These are phyloP conservation scores for Pugionium dolabratum DNA, from an alignment of 345 rosid species.

Conservation along the genomic window DNA sequence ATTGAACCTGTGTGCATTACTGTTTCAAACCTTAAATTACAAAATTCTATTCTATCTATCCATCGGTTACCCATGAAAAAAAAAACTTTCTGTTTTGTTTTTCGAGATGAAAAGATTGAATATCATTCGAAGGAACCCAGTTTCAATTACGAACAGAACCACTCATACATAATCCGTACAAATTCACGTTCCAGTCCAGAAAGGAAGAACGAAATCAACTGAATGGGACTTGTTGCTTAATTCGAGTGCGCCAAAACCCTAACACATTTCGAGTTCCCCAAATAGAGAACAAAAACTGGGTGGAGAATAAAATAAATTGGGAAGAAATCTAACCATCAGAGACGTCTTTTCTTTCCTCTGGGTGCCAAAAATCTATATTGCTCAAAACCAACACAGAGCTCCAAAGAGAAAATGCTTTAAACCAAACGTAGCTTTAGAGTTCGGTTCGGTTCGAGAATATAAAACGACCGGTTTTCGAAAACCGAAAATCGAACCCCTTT, in stretches of 20 bases:
- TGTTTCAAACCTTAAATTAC: neutral
- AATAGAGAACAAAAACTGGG: neutral
- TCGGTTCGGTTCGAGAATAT: no score
- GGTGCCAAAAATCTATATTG: slow-evolving; percentile 5
- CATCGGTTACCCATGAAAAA: neutral
- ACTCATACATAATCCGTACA: neutral
- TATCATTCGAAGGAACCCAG: slow-evolving; percentile 9
- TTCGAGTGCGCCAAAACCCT: slow-evolving; percentile 20
- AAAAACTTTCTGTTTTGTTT: neutral
- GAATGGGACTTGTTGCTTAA: neutral
- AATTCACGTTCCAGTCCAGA: neutral
- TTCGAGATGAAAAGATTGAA: neutral
- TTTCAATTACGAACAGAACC: slow-evolving; percentile 3
- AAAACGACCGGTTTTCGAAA: no score
- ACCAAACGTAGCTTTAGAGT: slow-evolving; percentile 18
- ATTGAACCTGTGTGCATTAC: neutral
- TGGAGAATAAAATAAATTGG: neutral
- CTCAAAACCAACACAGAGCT: slow-evolving; percentile 10
- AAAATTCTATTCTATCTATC: neutral
- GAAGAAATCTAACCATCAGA: slow-evolving; percentile 33
- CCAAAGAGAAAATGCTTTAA: slow-evolving; percentile 14
- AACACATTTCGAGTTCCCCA: neutral
- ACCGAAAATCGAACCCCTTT: no score
- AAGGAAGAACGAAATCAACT: slow-evolving; percentile 2
- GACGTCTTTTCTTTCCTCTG: slow-evolving; percentile 23